These are phyloP conservation scores for Colletotrichum gigasporum DNA, from an alignment of 2,329 filamentous ascomycete species.

Conservation along the genomic window DNA sequence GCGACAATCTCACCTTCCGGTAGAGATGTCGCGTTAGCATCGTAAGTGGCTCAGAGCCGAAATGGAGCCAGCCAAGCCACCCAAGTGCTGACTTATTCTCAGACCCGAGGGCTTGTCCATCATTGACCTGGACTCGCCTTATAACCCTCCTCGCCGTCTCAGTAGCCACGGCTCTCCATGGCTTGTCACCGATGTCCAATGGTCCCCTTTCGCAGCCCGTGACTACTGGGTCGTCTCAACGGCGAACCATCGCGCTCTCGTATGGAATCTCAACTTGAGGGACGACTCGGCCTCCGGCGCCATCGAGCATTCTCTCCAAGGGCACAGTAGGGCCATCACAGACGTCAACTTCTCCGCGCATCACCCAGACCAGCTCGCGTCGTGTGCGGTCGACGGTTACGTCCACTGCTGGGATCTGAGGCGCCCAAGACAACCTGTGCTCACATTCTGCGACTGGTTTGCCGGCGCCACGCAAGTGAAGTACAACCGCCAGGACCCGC, in stretches of 20 bases:
- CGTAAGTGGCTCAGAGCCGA: slow-evolving; percentile 56
- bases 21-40: slow-evolving; percentile 89
- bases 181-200: slow-evolving; percentile 95
- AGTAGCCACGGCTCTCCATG: slow-evolving; percentile 87
- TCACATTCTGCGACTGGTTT: slow-evolving; percentile 92
- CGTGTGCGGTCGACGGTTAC: slow-evolving; percentile 92
- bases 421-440: slow-evolving; percentile 74
- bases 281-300: slow-evolving; percentile 75
- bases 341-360: slow-evolving; percentile 97
- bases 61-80: neutral
- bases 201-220: slow-evolving; percentile 90
- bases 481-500: slow-evolving; percentile 88
- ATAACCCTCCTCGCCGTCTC: slow-evolving; percentile 85
- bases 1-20: slow-evolving; percentile 93
- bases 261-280: slow-evolving; percentile 88
- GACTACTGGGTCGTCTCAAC: slow-evolving; percentile 96
- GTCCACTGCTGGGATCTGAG: slow-evolving; percentile 93
- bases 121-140: slow-evolving; percentile 90
- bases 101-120: slow-evolving; percentile 88
- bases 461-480: slow-evolving; percentile 95
- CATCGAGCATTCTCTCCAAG: slow-evolving; percentile 89
- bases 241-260: slow-evolving; percentile 91
- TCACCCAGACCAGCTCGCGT: slow-evolving; percentile 87
- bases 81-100: slow-evolving; percentile 4
- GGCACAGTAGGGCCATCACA: slow-evolving; percentile 86